These are phyloP conservation scores for Suillus cothurnatus DNA, from an alignment of 768 basidiomycete species.

Conservation along the genomic window DNA sequence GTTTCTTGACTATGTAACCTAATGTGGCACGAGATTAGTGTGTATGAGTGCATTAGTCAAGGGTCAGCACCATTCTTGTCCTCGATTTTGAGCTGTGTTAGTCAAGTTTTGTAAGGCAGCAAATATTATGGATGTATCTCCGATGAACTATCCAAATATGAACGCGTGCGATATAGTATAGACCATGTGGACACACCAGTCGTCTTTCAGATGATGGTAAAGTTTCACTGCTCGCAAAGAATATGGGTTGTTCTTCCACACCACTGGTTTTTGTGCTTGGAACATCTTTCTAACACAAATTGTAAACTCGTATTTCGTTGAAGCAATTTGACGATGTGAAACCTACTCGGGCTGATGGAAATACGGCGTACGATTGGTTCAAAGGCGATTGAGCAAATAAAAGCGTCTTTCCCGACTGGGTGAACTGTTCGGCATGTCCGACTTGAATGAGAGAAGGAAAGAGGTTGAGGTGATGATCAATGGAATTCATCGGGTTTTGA, in stretches of 20 bases:
- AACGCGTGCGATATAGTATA: constrained; percentile 8
- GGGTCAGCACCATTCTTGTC: constrained; percentile 44
- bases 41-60: not conserved
- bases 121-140: constrained; percentile 76
- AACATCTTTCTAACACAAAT: constrained; percentile 26
- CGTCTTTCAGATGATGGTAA: constrained; percentile 69
- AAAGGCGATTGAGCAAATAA: constrained; percentile 56
- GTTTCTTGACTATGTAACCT: constrained; percentile 54
- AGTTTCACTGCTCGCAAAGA: constrained; percentile 56
- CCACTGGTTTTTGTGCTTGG: constrained; percentile 16
- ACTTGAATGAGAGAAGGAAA: constrained; percentile 60
- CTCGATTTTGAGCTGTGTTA: constrained; percentile 43
- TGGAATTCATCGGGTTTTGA: constrained; percentile 23
- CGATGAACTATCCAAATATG: constrained; percentile 56
- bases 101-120: constrained; percentile 65
- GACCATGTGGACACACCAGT: constrained; percentile 35
- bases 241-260: constrained; percentile 57
- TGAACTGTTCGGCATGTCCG: constrained; percentile 51
- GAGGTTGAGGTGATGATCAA: constrained; percentile 49
- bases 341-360: constrained; percentile 48
- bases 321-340: constrained; percentile 4
- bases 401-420: constrained; percentile 57
- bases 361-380: constrained; percentile 63
- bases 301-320: constrained; percentile 9
- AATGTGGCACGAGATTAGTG: constrained; percentile 7